These are phyloP conservation scores for Neolentinus lepideus DNA, from an alignment of 1,284 basidiomycete genomes.

Conservation along the genomic window DNA sequence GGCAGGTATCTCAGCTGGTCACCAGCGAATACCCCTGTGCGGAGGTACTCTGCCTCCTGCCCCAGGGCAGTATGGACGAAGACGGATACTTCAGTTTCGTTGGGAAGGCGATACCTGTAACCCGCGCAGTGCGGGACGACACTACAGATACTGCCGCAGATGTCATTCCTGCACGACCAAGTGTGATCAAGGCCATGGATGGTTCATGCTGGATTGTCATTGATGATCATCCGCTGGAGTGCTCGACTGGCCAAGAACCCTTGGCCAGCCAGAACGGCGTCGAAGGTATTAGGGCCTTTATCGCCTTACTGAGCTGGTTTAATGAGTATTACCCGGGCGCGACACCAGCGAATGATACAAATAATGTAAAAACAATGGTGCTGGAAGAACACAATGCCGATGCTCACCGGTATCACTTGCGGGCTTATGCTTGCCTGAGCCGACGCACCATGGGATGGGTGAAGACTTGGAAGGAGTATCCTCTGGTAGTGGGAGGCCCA, in stretches of 20 bases:
- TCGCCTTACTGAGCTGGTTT: conserved; percentile 7
- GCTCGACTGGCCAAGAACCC: not conserved
- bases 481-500: not conserved
- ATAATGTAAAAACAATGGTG: conserved; percentile 8
- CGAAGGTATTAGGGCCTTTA: conserved; percentile 3
- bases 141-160: not conserved
- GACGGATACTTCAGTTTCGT: conserved; percentile 6
- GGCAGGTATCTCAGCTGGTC: conserved; percentile 6
- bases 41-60: not conserved
- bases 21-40: conserved; percentile 7
- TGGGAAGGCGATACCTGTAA: not conserved
- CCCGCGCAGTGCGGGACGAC: not conserved
- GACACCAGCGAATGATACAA: conserved; percentile 7
- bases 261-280: not conserved
- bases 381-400: conserved; percentile 5
- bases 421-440: not conserved
- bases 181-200: not conserved
- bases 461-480: not conserved
- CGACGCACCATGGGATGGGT: not conserved
- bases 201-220: not conserved
- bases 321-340: conserved; percentile 7
- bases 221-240: not conserved
- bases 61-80: conserved; percentile 7
- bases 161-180: not conserved
- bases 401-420: not conserved